A percentile compares a stretch with the other conserved stretches of the same genome.
These are phyloP conservation scores for Nigrospora osmanthi DNA, from an alignment of 2,329 filamentous ascomycete genomes.

Conservation along the genomic window DNA sequence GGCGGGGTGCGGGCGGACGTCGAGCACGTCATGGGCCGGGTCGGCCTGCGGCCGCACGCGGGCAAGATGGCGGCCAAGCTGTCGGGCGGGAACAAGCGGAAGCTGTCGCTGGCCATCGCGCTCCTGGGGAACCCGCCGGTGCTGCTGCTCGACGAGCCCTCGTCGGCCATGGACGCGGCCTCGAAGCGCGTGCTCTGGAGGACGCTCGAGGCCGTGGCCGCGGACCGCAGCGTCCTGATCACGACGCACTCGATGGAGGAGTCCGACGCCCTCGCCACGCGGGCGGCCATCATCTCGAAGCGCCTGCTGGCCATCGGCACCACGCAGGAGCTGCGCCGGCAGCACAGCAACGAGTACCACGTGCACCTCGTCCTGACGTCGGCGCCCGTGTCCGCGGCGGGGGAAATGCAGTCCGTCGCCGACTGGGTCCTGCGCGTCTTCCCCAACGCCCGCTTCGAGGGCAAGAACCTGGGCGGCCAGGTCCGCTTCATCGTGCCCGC, in stretches of 20 bases:
- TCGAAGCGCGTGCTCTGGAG: slow-evolving; percentile 72
- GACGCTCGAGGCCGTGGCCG: slow-evolving; percentile 56
- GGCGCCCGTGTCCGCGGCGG: slow-evolving; percentile 11
- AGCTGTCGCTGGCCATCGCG: slow-evolving; percentile 66
- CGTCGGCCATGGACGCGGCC: slow-evolving; percentile 66
- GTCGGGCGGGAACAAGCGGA: slow-evolving; percentile 71
- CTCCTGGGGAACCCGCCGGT: slow-evolving; percentile 69
- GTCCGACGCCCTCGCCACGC: slow-evolving; percentile 63
- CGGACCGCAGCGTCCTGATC: slow-evolving; percentile 60
- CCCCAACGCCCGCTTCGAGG: slow-evolving; percentile 46
- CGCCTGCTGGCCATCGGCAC: slow-evolving; percentile 15
- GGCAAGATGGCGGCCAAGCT: slow-evolving; percentile 58
- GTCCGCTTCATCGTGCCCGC: slow-evolving; percentile 54
- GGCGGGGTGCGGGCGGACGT: slow-evolving; percentile 56
- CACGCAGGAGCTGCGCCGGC: slow-evolving; percentile 14
- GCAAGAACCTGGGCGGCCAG: slow-evolving; percentile 55
- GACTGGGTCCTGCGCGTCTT: slow-evolving; percentile 45
- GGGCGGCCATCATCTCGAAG: slow-evolving; percentile 49
- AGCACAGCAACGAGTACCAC: slow-evolving; percentile 18
- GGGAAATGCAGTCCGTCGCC: slow-evolving; percentile 11
- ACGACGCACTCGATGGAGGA: slow-evolving; percentile 81
- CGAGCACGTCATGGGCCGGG: slow-evolving; percentile 53
- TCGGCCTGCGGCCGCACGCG: slow-evolving; percentile 56
- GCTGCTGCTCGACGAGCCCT: slow-evolving; percentile 68
- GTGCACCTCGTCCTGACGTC: slow-evolving; percentile 15